A percentile compares a stretch with the other conserved stretches of the same genome.
Conservation (phyloP, 805 yeast species). For the Metschnikowia aberdeeniae region DNA sequence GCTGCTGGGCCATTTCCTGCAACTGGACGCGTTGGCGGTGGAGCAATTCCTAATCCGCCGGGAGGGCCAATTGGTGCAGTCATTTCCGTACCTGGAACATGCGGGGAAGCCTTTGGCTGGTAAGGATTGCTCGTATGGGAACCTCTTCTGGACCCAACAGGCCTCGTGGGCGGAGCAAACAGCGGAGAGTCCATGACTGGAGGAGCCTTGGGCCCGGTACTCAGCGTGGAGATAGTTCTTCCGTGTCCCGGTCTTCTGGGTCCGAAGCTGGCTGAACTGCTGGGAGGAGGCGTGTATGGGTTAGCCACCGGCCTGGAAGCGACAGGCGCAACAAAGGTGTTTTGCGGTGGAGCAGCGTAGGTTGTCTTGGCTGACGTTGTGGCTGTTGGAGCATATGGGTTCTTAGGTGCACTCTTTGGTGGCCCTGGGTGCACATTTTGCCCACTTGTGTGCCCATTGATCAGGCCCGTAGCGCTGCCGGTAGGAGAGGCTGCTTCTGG, state of each 20-base stretch:
- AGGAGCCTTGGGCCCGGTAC: not conserved
- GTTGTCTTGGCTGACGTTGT: slow-evolving; percentile 22
- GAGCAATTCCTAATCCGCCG: not conserved
- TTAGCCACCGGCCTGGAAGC: slow-evolving; percentile 10
- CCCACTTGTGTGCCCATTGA: slow-evolving; percentile 14
- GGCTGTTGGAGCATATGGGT: slow-evolving; percentile 24
- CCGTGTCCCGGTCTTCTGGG: not conserved
- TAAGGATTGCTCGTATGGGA: slow-evolving; percentile 1
- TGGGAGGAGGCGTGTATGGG: slow-evolving; percentile 12
- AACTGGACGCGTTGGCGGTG: not conserved
- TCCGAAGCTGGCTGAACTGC: not conserved
- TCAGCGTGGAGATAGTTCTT: not conserved
- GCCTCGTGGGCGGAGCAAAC: slow-evolving; percentile 7
- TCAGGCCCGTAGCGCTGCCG: slow-evolving; percentile 28
- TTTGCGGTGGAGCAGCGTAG: slow-evolving; percentile 31
- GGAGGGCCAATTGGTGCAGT: not conserved
- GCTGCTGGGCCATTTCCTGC: not conserved
- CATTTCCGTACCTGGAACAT: not conserved
- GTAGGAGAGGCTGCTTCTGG: slow-evolving; percentile 22
- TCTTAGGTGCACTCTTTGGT: slow-evolving; percentile 17
- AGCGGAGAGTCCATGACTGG: slow-evolving; percentile 7
- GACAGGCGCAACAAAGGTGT: slow-evolving; percentile 15
- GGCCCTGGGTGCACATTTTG: slow-evolving; percentile 15
- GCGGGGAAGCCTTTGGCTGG: not conserved
- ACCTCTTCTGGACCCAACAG: slow-evolving; percentile 2